phyloP scores from a whole-genome alignment of 257 asterid genomes.

The Solanum habrochaites region DNA sequence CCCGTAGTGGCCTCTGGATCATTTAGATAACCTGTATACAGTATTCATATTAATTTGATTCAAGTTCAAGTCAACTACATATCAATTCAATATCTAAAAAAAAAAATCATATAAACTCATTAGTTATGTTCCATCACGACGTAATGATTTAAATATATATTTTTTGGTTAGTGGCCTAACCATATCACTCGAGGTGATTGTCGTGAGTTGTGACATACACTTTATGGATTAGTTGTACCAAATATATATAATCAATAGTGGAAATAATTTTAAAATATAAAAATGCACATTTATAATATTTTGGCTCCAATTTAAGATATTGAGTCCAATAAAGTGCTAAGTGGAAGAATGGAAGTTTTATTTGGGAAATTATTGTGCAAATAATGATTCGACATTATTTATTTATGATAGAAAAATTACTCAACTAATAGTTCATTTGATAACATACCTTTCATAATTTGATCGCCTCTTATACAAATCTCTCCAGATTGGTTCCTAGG shows the following conservation, averaged over 20 bases:
- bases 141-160: background rate
- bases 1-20: conserved; percentile 47
- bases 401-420: background rate
- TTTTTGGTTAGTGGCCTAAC: background rate
- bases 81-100: background rate
- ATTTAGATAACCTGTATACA: conserved; percentile 54
- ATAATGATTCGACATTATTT: too few species aligned
- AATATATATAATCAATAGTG: background rate
- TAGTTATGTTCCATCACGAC: background rate
- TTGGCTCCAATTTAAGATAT: background rate
- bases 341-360: background rate
- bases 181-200: background rate
- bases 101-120: background rate
- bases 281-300: background rate
- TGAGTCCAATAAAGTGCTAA: background rate
- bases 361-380: background rate
- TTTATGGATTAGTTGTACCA: background rate
- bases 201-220: background rate
- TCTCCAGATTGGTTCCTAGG: conserved; percentile 77
- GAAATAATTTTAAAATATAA: background rate
- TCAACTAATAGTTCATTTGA: accelerated
- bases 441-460: conserved; percentile 80
- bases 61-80: background rate
- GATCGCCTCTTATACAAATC: conserved; percentile 79
- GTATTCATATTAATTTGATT: background rate